phyloP scores from a whole-genome alignment of 139 green algal species.

The Chlorella sp. region DNA sequence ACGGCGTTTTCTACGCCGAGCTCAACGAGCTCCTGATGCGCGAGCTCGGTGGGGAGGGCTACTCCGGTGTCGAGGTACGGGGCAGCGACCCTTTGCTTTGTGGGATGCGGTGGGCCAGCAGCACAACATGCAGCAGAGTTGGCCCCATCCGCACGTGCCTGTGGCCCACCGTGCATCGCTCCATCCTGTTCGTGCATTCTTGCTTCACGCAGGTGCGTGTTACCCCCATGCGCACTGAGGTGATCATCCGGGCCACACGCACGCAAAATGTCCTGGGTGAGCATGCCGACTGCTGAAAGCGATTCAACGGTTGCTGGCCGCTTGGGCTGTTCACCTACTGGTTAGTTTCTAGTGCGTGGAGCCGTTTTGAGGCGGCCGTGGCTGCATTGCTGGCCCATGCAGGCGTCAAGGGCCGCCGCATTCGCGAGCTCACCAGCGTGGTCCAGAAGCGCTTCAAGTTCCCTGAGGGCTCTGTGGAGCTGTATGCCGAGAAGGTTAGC shows the following conservation, averaged over 20 bases:
- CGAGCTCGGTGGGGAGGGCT: conserved; percentile 90
- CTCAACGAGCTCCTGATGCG: conserved; percentile 98
- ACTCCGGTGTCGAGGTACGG: conserved; percentile 97
- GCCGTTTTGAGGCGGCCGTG: no score
- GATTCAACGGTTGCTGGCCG: no score
- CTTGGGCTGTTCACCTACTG: no score
- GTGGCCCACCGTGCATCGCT: no score
- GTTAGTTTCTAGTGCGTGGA: no score
- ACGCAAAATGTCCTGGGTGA: conserved; percentile 98
- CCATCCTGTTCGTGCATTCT: no score
- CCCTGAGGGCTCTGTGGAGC: conserved; percentile 92
- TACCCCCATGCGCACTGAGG: conserved; percentile 98
- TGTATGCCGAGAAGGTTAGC: conserved; percentile 98
- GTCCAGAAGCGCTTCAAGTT: conserved; percentile 99
- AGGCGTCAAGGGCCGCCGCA: conserved; percentile 98
- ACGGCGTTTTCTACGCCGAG: conserved; percentile 99
- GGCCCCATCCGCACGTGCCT: no score
- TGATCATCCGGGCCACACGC: conserved; percentile 99
- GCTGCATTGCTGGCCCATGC: conserved; percentile 31
- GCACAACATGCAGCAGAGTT: no score
- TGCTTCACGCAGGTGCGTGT: conserved; percentile 66
- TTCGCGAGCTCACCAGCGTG: conserved; percentile 97
- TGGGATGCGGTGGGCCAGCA: no score
- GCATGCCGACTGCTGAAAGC: no score
- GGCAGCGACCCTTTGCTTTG: no score